A percentile compares a stretch with the other conserved stretches of the same genome.
These are phyloP conservation scores for Geranium incanum DNA, from an alignment of 441 rosid species.

Conservation along the genomic window DNA sequence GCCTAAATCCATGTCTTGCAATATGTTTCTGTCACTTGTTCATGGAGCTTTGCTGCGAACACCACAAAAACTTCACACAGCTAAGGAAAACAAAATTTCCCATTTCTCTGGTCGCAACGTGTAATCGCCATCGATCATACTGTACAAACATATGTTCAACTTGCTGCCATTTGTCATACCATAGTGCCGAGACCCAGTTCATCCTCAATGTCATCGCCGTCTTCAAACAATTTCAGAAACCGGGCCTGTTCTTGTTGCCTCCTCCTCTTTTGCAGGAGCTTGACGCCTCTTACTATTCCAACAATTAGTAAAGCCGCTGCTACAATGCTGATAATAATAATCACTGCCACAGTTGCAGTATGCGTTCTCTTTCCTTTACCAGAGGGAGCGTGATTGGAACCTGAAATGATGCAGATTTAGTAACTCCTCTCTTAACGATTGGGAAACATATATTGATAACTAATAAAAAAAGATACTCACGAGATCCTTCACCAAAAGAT, in stretches of 20 bases:
- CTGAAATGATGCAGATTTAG: not conserved
- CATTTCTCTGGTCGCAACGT: too few species aligned
- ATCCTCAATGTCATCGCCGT: constrained; percentile 78
- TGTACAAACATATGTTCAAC: not conserved
- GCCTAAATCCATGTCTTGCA: too few species aligned
- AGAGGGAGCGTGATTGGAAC: not conserved
- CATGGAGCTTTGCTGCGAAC: too few species aligned
- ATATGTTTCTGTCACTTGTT: too few species aligned
- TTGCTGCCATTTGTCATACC: constrained; percentile 20
- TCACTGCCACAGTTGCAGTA: constrained; percentile 25
- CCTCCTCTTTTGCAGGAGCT: constrained; percentile 63
- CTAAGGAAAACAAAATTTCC: too few species aligned
- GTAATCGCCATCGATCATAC: too few species aligned
- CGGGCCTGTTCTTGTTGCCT: constrained; percentile 83
- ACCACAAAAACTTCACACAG: too few species aligned
- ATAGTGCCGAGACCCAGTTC: constrained; percentile 60
- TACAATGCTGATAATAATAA: constrained; percentile 33
- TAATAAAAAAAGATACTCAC: constrained; percentile 30
- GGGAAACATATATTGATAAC: not conserved
- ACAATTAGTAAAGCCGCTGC: constrained; percentile 39
- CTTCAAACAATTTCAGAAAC: constrained; percentile 80
- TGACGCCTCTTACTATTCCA: constrained; percentile 39
- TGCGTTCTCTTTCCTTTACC: constrained; percentile 26
- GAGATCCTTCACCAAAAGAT: constrained; percentile 20
- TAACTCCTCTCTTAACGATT: not conserved